Base-by-base conservation (phyloP, 352 stramenopile genomes). In the Globisporangium carolinianum region DNA sequence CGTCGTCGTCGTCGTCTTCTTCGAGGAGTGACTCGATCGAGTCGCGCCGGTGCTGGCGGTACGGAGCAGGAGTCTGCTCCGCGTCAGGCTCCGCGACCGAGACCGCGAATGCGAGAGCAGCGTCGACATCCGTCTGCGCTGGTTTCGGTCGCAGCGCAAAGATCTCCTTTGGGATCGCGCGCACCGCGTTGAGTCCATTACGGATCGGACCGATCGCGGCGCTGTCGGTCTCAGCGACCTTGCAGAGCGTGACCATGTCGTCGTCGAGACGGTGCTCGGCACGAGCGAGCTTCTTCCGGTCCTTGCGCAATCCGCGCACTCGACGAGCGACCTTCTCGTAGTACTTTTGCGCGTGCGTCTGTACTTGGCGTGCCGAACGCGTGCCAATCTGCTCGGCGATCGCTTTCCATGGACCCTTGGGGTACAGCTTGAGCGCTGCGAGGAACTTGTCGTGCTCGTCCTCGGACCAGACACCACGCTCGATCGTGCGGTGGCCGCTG, bases 301-400 rank as follows among this genome's bases (percentile, higher is more conserved):
- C 75, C 55, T 85, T 83, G 59, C 79, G 76, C 7, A 89, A 62
- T 0, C 79, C 75, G 6, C 79, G 76, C 48, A 86, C 58, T 32
- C 72, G 65, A 1, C 79, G 71, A 59, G 75, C 72, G 61, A 89
- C 79, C 64, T 89, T 89, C 55, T 89, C 79, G 60, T 85, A 76
- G 62, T 89, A 89, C 55, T 75, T 75, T 52, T 75, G 65, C 10
- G 65, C 65, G 54, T 75, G 68, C 9, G 75, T 87, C 65, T 89
- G 79, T 55, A 87, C 75, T 62, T 89, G 79, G 9, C 79, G 66
- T 6, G 76, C 64, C 41, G 74, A 82, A 15, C 79, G 59, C 15
- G 68, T 76, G 43, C 65, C 55, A 2, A 76, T 66, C 9, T 37
- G 41, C 17, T 60, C 38, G 6, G 68, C 62, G 24, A 76, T 73